Evolutionary conservation across 1,284 basidiomycete genomes (phyloP), one percentile per base, ranked within the genome.

Genomic region (Malassezia caprae): DNA sequence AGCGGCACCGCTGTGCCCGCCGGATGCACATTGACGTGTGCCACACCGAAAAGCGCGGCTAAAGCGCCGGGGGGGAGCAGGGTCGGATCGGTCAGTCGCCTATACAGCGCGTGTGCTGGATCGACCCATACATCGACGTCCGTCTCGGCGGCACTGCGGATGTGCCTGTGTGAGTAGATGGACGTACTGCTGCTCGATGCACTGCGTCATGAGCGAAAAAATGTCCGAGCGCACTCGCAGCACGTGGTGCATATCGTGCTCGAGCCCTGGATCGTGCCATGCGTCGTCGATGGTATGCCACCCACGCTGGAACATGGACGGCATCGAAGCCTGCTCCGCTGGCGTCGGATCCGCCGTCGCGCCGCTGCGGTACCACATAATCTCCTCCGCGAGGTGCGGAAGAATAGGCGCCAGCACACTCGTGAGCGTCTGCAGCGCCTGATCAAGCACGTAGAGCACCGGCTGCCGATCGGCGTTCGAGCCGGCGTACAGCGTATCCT

Each of bases 381-480:
- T 82, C 73, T 98, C 93, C 76, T 96, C 91, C 0, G 89, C 87
- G 2, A 96, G 80, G 70, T 94, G 87, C 2, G 94, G 93, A 4
- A 87, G 79, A 26, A 96, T 84, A 0, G 93, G 94, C 0, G 89
- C 88, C 40, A 93, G 78, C 13, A 90, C 80, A 6, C 80, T 80
- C 0, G 82, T 82, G 76, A 90, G 81, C 0, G 82, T 83, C 23
- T 78, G 76, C 47, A 96, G 75, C 32, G 85, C 87, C 72, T 86
- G 80, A 51, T 84, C 79, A 13, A 96, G 77, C 0, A 88, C 85
- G 2, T 84, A 82, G 2, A 90, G 74, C 17, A 86, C 79, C 0
- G 81, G 80, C 51, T 80, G 78, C 11, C 93, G 82, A 44, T 83
- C 78, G 1, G 75, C 61, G 57, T 81, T 81, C 11, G 79, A 67